These are phyloP conservation scores for Lactuca saligna DNA, from an alignment of 129 eudicot genomes.

Conservation along the genomic window DNA sequence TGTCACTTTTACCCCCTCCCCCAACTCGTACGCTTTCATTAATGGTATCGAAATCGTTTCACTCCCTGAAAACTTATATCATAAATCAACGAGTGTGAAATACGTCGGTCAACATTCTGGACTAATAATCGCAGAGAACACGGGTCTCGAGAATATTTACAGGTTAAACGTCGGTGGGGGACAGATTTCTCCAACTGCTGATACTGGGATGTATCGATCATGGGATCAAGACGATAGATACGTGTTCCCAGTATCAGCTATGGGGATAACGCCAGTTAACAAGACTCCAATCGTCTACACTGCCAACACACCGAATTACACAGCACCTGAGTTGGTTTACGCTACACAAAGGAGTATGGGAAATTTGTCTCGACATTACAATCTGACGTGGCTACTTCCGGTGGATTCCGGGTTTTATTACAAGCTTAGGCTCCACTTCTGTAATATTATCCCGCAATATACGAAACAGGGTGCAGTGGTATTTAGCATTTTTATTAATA, in stretches of 20 bases:
- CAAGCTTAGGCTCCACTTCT: no score
- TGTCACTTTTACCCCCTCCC: constrained; percentile 13
- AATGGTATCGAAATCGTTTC: constrained; percentile 59
- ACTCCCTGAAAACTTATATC: constrained; percentile 29
- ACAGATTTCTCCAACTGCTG: not conserved
- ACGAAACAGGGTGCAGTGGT: no score
- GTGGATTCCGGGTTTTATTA: no score
- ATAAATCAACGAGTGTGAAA: not conserved
- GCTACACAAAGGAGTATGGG: no score
- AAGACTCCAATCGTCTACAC: no score
- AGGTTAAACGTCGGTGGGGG: constrained; percentile 45
- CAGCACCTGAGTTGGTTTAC: no score
- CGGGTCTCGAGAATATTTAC: constrained; percentile 36
- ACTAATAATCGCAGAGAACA: constrained; percentile 10
- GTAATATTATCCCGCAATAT: no score
- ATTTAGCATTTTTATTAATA: no score
- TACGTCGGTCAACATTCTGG: constrained; percentile 8
- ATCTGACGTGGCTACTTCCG: no score
- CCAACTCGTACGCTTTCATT: constrained; percentile 42
- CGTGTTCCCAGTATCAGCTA: not conserved
- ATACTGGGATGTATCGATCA: constrained; percentile 39
- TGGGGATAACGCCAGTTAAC: no score
- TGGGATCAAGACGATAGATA: constrained; percentile 40
- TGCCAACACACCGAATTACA: no score
- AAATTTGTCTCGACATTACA: no score